Conservation (phyloP, 306 rosid genomes). For the Castanospermum australe region DNA sequence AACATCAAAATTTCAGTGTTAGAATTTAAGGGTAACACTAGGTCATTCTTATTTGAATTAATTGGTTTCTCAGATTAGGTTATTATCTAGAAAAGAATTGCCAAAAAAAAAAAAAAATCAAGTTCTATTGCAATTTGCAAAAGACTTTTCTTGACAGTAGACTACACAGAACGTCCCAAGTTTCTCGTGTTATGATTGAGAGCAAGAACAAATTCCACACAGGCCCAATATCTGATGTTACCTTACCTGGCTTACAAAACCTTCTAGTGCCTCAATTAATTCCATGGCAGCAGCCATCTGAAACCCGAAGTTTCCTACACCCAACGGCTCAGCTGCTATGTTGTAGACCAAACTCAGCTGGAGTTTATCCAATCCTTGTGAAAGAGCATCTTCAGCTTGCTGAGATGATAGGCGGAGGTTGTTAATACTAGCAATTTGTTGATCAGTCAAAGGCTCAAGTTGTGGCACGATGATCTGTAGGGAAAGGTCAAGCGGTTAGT, state of each 20-base stretch:
- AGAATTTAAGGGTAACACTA: background rate
- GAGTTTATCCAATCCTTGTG: slow-evolving; percentile 83
- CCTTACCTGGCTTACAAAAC: slow-evolving; percentile 74
- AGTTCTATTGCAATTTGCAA: background rate
- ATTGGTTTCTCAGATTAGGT: background rate
- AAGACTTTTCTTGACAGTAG: background rate
- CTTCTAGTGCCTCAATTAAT: slow-evolving; percentile 71
- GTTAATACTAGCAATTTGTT: slow-evolving; percentile 38
- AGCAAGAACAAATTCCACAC: background rate
- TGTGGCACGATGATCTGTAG: slow-evolving; percentile 61
- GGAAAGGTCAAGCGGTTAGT: background rate
- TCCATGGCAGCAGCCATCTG: slow-evolving; percentile 59
- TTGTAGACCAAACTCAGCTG: slow-evolving; percentile 60
- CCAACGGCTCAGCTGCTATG: slow-evolving; percentile 49
- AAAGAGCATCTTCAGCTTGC: slow-evolving; percentile 90
- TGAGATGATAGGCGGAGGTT: slow-evolving; percentile 64
- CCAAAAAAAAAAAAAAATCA: background rate
- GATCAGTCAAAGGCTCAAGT: slow-evolving; percentile 63
- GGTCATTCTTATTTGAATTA: background rate
- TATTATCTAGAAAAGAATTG: background rate
- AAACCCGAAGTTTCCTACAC: slow-evolving; percentile 42
- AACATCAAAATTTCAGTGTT: background rate
- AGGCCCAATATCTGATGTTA: background rate
- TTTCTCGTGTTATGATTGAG: background rate
- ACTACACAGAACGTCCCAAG: background rate